phyloP scores from a whole-genome alignment of 352 stramenopile genomes.

The Phytophthora fragariaefolia region DNA sequence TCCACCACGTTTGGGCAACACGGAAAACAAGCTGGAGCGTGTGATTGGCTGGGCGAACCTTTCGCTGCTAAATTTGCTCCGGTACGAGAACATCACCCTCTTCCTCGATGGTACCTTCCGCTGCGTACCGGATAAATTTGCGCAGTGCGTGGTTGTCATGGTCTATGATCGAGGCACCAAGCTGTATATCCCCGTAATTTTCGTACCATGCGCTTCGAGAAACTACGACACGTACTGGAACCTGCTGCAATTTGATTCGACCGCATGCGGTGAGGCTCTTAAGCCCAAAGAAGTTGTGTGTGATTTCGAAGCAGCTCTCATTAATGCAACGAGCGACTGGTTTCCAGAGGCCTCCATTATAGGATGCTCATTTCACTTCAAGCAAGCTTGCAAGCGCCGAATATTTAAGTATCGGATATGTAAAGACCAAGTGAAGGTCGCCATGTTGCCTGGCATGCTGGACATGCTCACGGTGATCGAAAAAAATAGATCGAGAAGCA shows the following conservation, averaged over 20 bases:
- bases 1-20: slow-evolving; percentile 7
- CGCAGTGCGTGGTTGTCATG: slow-evolving; percentile 3
- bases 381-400: no score
- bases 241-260: slow-evolving; percentile 4
- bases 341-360: not conserved
- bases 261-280: slow-evolving; percentile 4
- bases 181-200: slow-evolving; percentile 4
- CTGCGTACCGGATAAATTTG: not conserved
- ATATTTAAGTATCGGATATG: no score
- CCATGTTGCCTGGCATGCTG: no score
- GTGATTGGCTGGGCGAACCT: slow-evolving; percentile 13
- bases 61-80: slow-evolving; percentile 1
- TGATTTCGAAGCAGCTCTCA: slow-evolving; percentile 9
- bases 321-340: not conserved
- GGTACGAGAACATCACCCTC: not conserved
- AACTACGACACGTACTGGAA: slow-evolving; percentile 17
- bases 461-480: not conserved
- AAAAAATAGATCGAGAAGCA: not conserved
- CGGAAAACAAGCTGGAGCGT: slow-evolving; percentile 1
- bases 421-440: no score
- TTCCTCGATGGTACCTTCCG: slow-evolving; percentile 1
- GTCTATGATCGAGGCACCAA: not conserved
- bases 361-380: not conserved
- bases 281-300: slow-evolving; percentile 6
- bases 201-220: not conserved